A percentile compares a stretch with the other conserved stretches of the same genome.
These are phyloP conservation scores for Sorghum bicolor DNA, from an alignment of 176 grass and related monocot species.

Conservation along the genomic window DNA sequence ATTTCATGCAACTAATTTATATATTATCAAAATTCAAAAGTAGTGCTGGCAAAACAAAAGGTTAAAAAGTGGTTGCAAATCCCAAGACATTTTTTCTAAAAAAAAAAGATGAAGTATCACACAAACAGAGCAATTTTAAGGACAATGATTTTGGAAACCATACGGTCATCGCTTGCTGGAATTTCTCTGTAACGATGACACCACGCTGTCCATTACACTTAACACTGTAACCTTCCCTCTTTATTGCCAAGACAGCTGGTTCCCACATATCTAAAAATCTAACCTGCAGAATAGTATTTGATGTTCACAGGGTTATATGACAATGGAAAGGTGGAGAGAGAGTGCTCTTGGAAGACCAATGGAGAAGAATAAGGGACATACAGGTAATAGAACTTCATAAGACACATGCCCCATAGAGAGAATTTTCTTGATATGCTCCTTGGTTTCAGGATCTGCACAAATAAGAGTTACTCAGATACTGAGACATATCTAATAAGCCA, in stretches of 20 bases:
- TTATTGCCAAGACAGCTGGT: slow-evolving; percentile 78
- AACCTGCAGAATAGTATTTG: slow-evolving; percentile 48
- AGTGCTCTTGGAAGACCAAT: slow-evolving; percentile 4
- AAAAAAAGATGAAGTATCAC: neutral
- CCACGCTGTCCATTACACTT: slow-evolving; percentile 79
- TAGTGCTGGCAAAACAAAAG: neutral
- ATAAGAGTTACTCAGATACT: slow-evolving; percentile 1
- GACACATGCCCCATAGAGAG: slow-evolving; percentile 70
- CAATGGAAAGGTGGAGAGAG: neutral
- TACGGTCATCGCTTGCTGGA: slow-evolving; percentile 76
- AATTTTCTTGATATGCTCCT: slow-evolving; percentile 82
- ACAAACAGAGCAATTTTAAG: slow-evolving; percentile 23
- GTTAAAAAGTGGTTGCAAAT: neutral
- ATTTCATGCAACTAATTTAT: slow-evolving; percentile 1
- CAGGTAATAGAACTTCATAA: slow-evolving; percentile 75
- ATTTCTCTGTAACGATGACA: slow-evolving; percentile 74
- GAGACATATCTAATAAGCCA: slow-evolving; percentile 5
- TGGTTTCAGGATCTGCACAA: slow-evolving; percentile 69
- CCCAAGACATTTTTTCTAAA: neutral
- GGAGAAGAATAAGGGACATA: slow-evolving; percentile 34
- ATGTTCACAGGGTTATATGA: neutral
- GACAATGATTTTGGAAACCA: slow-evolving; percentile 20
- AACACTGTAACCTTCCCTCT: slow-evolving; percentile 92
- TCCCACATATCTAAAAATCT: slow-evolving; percentile 97
- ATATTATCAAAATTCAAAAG: slow-evolving; percentile 5